Evolutionary conservation across 2,329 filamentous ascomycete species (phyloP), one percentile per base, ranked within the genome.

Genomic region (Dryadomyces quercus-mongolicae): DNA sequence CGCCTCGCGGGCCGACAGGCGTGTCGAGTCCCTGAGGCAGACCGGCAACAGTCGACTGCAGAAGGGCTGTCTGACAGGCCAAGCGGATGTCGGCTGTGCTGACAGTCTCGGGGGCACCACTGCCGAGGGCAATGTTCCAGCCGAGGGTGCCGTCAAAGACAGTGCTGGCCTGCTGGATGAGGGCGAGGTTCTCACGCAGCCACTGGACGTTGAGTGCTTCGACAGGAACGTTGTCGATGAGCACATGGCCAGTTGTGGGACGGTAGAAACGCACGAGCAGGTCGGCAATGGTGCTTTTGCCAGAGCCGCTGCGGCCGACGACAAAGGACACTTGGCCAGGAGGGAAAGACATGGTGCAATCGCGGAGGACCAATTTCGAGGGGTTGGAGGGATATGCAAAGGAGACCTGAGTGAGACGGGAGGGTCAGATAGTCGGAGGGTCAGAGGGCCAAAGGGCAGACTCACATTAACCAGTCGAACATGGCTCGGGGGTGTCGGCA

Each of bases 211-310:
- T 77, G 0, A 96, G 68, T 0, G 69, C 70, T n/a, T 77, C 65
- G 2, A 93, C 70, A 0, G 79, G 70, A 1, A 76, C 65, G 0
- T 78, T 82, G 62, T 95, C 89, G 10, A 97, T 70, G 0, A 76
- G 65, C 16, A 96, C 82, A 0, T 77, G 67, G 0, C 91, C 92
- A 0, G 70, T 70, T 0, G 70, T 67, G 0, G 87, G 80, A 7
- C 79, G 72, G 63, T 96, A 95, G 61, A 94, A 86, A 13, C 84
- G 80, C 51, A 90, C 74, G 0, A 97, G 74, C 0, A 97, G 74
- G 63, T 88, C 89, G 1, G 85, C 84, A 1, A 97, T 64, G 0
- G 92, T 97, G 61, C 89, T 95, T 67, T 97, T 97, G 0, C 92
- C 92, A 2, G 88, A 95, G 0, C 93, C 93, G 62, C 89, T 95